Percentiles rank a stretch among this genome's conserved stretches.
Conservation (phyloP, 768 basidiomycete genomes). For the Dictyophora rubrovolvata region DNA sequence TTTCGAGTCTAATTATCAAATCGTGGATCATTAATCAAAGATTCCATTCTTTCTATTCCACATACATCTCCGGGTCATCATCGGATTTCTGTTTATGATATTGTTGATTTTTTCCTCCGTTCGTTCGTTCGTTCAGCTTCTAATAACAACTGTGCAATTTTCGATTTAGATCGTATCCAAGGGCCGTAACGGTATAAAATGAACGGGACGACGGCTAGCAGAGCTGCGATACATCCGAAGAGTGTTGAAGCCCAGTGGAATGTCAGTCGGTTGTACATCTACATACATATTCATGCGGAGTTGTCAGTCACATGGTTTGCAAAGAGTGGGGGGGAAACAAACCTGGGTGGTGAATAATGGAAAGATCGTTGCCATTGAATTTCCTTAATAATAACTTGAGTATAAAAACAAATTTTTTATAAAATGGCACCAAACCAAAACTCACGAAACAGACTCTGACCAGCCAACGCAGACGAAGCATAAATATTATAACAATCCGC, state of each 20-base stretch:
- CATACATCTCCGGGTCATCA: too few relatives aligned
- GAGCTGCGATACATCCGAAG: slow-evolving; percentile 41
- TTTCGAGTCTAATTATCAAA: too few relatives aligned
- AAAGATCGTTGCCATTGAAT: slow-evolving; percentile 42
- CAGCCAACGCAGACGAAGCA: slow-evolving; percentile 61
- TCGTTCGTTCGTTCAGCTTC: not conserved
- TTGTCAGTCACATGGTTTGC: too few relatives aligned
- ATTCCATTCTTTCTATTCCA: too few relatives aligned
- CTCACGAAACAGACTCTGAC: slow-evolving; percentile 50
- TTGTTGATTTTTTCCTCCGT: too few relatives aligned
- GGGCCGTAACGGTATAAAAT: slow-evolving; percentile 25
- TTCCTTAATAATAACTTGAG: slow-evolving; percentile 25
- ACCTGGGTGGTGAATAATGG: slow-evolving; percentile 47
- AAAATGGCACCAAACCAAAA: slow-evolving; percentile 5
- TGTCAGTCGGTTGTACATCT: slow-evolving; percentile 44
- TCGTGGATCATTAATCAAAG: too few relatives aligned
- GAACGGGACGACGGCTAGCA: slow-evolving; percentile 54
- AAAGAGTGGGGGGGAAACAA: not conserved
- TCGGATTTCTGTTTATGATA: too few relatives aligned
- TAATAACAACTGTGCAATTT: slow-evolving; percentile 18
- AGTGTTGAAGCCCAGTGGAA: slow-evolving; percentile 54
- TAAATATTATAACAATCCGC: slow-evolving; percentile 60
- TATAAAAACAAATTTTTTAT: not conserved
- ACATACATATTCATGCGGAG: too few relatives aligned
- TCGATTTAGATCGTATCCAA: slow-evolving; percentile 21